These are phyloP conservation scores for Pseudogymnoascus sp. DNA, from an alignment of 2,329 filamentous ascomycete species.

Conservation along the genomic window DNA sequence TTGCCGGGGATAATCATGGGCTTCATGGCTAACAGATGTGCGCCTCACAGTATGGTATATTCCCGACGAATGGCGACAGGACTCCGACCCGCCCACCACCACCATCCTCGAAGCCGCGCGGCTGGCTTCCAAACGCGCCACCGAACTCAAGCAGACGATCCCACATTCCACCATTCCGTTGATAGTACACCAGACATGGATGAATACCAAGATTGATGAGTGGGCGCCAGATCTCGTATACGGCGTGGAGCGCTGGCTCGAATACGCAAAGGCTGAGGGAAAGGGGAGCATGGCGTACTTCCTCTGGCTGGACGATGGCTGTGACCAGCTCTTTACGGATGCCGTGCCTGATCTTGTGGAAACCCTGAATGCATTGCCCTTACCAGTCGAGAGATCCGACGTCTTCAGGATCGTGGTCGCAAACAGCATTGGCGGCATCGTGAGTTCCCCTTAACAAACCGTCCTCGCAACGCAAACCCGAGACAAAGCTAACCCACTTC, in stretches of 20 bases:
- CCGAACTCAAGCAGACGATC: slow-evolving; percentile 10
- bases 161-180: slow-evolving; percentile 24
- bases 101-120: slow-evolving; percentile 25
- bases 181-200: slow-evolving; percentile 30
- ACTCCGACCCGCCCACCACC: slow-evolving; percentile 12
- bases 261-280: slow-evolving; percentile 14
- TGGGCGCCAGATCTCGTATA: slow-evolving; percentile 22
- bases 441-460: not conserved
- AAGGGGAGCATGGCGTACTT: slow-evolving; percentile 25
- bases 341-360: slow-evolving; percentile 22
- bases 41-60: slow-evolving; percentile 9
- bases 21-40: not conserved
- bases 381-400: slow-evolving; percentile 26
- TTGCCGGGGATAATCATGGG: not conserved
- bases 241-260: slow-evolving; percentile 26
- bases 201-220: slow-evolving; percentile 20
- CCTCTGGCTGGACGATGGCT: slow-evolving; percentile 29
- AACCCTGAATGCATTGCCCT: slow-evolving; percentile 19
- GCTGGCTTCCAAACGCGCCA: slow-evolving; percentile 18
- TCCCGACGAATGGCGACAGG: slow-evolving; percentile 2
- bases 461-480: not conserved
- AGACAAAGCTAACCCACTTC: not conserved
- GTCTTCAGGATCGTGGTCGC: slow-evolving; percentile 28
- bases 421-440: slow-evolving; percentile 20
- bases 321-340: slow-evolving; percentile 21